Evolutionary conservation across 2,329 filamentous ascomycete species (phyloP), one percentile per base, ranked within the genome.

Genomic region (Pestalotiopsis sp.): DNA sequence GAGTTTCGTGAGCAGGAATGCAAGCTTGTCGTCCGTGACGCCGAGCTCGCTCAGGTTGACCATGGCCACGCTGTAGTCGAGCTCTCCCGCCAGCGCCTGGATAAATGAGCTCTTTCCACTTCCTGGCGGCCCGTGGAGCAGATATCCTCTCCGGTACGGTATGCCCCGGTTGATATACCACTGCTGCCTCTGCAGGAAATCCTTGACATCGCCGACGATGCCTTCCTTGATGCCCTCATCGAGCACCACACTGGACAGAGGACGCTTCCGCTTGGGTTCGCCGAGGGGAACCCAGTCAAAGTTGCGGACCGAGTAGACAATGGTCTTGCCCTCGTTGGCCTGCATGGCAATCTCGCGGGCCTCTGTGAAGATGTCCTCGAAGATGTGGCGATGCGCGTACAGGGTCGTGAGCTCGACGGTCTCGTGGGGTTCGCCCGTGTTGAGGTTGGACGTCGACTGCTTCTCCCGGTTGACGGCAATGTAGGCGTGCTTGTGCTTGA

Each of bases 121-220:
- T 0, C 95, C 95, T 0, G 95, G 95, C 3, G 95, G 94, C 0
- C 95, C 95, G 75, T 96, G 94, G 0, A 98, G 86, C 7, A 98
- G 86, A 77, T 98, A 98, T 0, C 95, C 95, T 68, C 95, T 86
- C 20, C 95, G 89, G 76, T 98, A 98, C 0, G 95, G 95, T 71
- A 98, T 97, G 2, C 95, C 95, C n/a, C 95, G 91, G 75, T 97
- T 94, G 64, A 94, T 89, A 77, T 98, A 98, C 95, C 95, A 98
- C 72, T 92, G 89, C 68, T 93, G 89, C 49, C 92, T 91, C 1
- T 84, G 83, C 66, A 97, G 84, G 75, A 98, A 98, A 73, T 96
- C 93, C 75, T 89, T 87, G 9, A 97, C 92, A 75, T 98, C 95
- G 39, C 85, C 86, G 3, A 97, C 88, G 49, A 98, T 91, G 60